Evolutionary conservation across 441 rosid species (phyloP).

Genomic region (Erodium trifolium): DNA sequence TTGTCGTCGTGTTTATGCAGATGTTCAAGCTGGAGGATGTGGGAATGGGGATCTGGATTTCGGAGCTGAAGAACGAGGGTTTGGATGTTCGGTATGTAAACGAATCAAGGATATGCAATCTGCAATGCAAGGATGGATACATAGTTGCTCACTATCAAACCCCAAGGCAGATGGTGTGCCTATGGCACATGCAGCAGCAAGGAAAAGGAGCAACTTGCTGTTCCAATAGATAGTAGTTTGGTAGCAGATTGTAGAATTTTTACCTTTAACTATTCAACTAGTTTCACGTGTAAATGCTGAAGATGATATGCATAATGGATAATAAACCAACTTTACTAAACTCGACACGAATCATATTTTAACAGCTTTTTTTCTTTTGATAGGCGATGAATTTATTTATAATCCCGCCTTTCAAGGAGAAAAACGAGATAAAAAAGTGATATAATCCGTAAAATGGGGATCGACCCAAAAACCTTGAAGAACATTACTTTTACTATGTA

Average conservation of each 20-base stretch:
- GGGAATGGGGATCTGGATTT: constrained; percentile 73
- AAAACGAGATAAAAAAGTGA: too few relatives aligned
- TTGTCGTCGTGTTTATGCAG: constrained; percentile 22
- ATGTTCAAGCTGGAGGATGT: constrained; percentile 73
- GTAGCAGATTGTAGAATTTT: not conserved
- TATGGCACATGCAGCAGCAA: constrained; percentile 51
- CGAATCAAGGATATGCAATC: constrained; percentile 45
- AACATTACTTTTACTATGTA: too few relatives aligned
- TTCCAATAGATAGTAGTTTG: not conserved
- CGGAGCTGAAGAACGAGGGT: constrained; percentile 23
- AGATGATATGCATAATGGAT: not conserved
- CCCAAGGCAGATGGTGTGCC: constrained; percentile 59
- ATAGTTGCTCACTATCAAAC: constrained; percentile 63
- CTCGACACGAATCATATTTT: not conserved
- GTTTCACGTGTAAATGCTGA: not conserved
- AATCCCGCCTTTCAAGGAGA: too few relatives aligned
- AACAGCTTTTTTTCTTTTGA: too few relatives aligned
- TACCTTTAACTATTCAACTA: not conserved
- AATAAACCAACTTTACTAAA: not conserved
- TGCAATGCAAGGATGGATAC: constrained; percentile 54
- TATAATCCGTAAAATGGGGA: too few relatives aligned
- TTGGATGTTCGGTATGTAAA: constrained; percentile 38
- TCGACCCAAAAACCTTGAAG: too few relatives aligned
- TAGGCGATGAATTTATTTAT: too few relatives aligned
- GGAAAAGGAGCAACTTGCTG: constrained; percentile 24